These are phyloP conservation scores for Lentinus tigrinus DNA, from an alignment of 768 basidiomycete genomes.

Conservation along the genomic window DNA sequence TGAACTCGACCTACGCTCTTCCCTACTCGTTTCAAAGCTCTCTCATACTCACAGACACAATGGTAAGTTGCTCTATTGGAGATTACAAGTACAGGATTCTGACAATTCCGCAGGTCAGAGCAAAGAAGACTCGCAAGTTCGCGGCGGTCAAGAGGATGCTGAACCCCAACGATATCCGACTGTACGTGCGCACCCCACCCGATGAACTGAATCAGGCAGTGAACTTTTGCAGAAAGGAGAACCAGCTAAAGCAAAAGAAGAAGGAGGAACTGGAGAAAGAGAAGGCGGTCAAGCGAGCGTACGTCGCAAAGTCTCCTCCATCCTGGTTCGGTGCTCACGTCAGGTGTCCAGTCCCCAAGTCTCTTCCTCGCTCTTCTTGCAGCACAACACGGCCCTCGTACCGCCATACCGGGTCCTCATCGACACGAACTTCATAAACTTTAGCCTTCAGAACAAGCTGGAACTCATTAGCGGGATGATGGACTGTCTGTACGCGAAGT, in stretches of 20 bases:
- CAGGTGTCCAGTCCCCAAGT: slow-evolving; percentile 62
- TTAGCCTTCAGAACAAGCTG: slow-evolving; percentile 95
- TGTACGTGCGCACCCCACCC: slow-evolving; percentile 52
- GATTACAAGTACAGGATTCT: neutral
- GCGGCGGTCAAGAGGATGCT: slow-evolving; percentile 91
- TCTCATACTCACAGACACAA: neutral
- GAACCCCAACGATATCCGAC: slow-evolving; percentile 88
- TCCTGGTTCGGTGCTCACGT: neutral
- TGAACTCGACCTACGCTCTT: neutral
- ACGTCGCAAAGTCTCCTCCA: slow-evolving; percentile 30
- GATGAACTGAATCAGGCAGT: neutral
- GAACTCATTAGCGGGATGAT: slow-evolving; percentile 98
- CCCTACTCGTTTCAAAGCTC: neutral
- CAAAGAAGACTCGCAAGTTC: slow-evolving; percentile 94
- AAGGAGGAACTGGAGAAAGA: slow-evolving; percentile 80
- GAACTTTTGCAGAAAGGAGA: slow-evolving; percentile 71
- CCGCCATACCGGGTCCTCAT: slow-evolving; percentile 97
- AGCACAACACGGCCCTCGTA: slow-evolving; percentile 92
- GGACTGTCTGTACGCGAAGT: slow-evolving; percentile 98
- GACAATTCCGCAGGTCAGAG: slow-evolving; percentile 60
- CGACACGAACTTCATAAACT: slow-evolving; percentile 99
- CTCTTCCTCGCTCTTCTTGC: slow-evolving; percentile 90
- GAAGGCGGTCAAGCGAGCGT: slow-evolving; percentile 79
- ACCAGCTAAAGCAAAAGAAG: slow-evolving; percentile 85
- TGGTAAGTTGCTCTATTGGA: neutral